These are phyloP conservation scores for Alternaria sp. DNA, from an alignment of 2,329 filamentous ascomycete species.

Conservation along the genomic window DNA sequence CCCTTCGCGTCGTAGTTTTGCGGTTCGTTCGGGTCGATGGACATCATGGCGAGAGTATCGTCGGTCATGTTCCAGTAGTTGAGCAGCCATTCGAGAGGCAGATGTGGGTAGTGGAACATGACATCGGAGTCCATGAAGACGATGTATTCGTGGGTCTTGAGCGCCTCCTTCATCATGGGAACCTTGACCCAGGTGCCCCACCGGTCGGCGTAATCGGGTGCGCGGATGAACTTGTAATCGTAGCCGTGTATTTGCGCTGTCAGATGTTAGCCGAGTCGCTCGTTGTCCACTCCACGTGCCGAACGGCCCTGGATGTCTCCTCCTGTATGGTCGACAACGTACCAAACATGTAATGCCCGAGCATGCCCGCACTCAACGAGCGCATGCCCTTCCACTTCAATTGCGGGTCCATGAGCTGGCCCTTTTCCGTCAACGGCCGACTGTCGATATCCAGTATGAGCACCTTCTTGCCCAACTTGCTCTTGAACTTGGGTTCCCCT, in stretches of 20 bases:
- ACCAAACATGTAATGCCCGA: conserved; percentile 50
- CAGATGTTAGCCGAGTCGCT: conserved; percentile 15
- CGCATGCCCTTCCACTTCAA: conserved; percentile 49
- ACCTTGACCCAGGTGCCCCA: conserved; percentile 59
- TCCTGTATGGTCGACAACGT: conserved; percentile 1
- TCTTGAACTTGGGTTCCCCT: conserved; percentile 40
- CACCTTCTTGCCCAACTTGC: conserved; percentile 47
- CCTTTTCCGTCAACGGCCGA: conserved; percentile 41
- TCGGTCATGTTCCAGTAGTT: conserved; percentile 58
- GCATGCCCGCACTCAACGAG: conserved; percentile 47
- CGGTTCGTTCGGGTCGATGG: conserved; percentile 53
- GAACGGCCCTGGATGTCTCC: not conserved
- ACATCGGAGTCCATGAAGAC: conserved; percentile 60
- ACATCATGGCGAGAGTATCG: conserved; percentile 56
- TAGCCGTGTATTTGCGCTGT: conserved; percentile 57
- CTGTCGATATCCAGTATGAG: conserved; percentile 49
- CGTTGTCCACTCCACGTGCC: not conserved
- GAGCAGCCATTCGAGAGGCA: conserved; percentile 59
- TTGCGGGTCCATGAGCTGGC: conserved; percentile 46
- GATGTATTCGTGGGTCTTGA: conserved; percentile 52
- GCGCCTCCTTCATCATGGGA: conserved; percentile 53
- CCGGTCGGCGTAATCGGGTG: conserved; percentile 51
- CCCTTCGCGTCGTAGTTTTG: conserved; percentile 53
- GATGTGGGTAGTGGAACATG: conserved; percentile 55
- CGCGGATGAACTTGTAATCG: conserved; percentile 57